phyloP scores from a whole-genome alignment of 1,139 yeast genomes.

The Pichia sp. region DNA sequence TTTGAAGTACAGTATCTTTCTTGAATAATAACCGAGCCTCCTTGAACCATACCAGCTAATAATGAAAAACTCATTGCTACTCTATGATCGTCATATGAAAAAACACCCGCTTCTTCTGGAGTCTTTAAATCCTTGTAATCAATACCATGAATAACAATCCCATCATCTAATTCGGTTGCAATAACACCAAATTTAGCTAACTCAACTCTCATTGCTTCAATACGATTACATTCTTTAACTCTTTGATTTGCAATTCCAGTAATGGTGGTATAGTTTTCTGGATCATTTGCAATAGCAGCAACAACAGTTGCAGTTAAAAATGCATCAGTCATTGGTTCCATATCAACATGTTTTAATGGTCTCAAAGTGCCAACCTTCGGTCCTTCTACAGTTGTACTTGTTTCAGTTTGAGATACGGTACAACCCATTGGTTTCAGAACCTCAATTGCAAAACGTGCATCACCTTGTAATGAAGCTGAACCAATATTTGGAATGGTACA shows the following conservation, averaged over 20 bases:
- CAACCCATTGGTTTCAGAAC: constrained; percentile 96
- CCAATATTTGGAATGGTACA: constrained; percentile 96
- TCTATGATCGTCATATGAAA: constrained; percentile 91
- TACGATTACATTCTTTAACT: constrained; percentile 95
- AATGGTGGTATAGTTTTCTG: constrained; percentile 59
- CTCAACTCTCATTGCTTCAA: constrained; percentile 87
- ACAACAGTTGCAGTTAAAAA: constrained; percentile 94
- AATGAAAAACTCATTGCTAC: constrained; percentile 97
- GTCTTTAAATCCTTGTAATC: constrained; percentile 40
- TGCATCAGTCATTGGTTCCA: constrained; percentile 99
- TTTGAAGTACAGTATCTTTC: constrained; percentile 92
- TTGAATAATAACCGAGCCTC: constrained; percentile 60
- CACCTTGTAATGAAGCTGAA: constrained; percentile 87
- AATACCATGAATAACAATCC: constrained; percentile 77
- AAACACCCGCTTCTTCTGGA: constrained; percentile 56
- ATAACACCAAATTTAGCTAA: constrained; percentile 84
- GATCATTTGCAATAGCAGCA: constrained; percentile 70
- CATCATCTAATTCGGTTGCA: constrained; percentile 84
- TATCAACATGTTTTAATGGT: constrained; percentile 74
- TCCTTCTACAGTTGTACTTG: constrained; percentile 88
- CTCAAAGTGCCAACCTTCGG: constrained; percentile 64
- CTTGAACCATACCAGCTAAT: constrained; percentile 50
- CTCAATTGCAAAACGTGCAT: constrained; percentile 92
- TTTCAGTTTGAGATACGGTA: constrained; percentile 68
- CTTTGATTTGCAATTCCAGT: constrained; percentile 97